These are phyloP conservation scores for Colletotrichum sp. DNA, from an alignment of 2,329 filamentous ascomycete species.

Conservation along the genomic window DNA sequence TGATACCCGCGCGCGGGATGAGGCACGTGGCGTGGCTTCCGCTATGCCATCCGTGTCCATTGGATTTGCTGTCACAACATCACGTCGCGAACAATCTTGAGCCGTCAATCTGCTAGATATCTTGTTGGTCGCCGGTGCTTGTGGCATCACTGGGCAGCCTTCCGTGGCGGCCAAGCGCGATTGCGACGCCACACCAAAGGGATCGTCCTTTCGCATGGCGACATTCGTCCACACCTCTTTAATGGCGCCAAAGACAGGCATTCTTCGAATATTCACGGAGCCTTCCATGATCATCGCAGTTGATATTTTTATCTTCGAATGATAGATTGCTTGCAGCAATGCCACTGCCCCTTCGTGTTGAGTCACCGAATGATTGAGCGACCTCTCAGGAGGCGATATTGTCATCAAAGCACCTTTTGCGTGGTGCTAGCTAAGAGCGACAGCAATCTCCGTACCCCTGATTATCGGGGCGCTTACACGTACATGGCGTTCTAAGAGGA, in stretches of 20 bases:
- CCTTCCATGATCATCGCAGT: not conserved
- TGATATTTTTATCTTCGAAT: not conserved
- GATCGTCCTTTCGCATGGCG: not conserved
- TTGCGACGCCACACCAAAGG: not conserved
- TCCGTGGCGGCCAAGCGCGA: not conserved
- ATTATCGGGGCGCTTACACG: not conserved
- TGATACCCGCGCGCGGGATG: not conserved
- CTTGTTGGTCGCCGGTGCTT: not conserved
- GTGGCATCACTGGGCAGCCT: not conserved
- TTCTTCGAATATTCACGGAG: not conserved
- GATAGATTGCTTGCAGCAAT: not conserved
- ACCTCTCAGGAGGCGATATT: not conserved
- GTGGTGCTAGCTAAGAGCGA: not conserved
- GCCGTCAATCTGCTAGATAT: not conserved
- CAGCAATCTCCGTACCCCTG: constrained; percentile 5
- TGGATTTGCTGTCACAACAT: not conserved
- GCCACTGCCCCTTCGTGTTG: not conserved
- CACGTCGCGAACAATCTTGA: not conserved
- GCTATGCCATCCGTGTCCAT: not conserved
- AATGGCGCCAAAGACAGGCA: not conserved
- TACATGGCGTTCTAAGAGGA: not conserved
- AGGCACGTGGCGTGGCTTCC: constrained; percentile 12
- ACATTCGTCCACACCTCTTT: not conserved
- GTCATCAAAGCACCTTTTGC: not conserved
- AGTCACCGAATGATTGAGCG: not conserved